Percentiles rank a stretch among this genome's conserved stretches.
Evolutionary conservation across 805 yeast species (phyloP).

Genomic region (Candida suzukii): DNA sequence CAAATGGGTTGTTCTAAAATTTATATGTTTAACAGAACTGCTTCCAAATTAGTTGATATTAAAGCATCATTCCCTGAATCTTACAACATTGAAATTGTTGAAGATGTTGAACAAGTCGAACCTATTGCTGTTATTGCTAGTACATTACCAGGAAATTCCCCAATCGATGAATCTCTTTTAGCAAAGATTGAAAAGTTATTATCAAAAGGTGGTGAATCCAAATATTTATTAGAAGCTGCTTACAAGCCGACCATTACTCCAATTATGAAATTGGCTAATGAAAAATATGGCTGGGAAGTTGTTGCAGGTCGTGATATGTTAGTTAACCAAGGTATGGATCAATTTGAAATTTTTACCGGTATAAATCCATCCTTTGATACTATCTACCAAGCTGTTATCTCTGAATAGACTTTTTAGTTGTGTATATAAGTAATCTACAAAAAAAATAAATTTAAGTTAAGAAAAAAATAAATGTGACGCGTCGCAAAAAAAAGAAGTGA

Average conservation of each 20-base stretch:
- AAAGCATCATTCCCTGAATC: slow-evolving; percentile 49
- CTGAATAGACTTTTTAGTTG: slow-evolving; percentile 3
- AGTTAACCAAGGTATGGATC: slow-evolving; percentile 88
- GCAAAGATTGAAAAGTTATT: slow-evolving; percentile 42
- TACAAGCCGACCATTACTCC: slow-evolving; percentile 88
- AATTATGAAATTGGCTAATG: slow-evolving; percentile 69
- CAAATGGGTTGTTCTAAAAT: slow-evolving; percentile 71
- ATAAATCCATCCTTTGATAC: slow-evolving; percentile 54
- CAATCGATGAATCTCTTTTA: slow-evolving; percentile 48
- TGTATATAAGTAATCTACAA: too few relatives aligned
- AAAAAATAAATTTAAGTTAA: too few relatives aligned
- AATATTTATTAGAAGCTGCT: slow-evolving; percentile 81
- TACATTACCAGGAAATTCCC: slow-evolving; percentile 79
- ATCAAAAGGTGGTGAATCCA: slow-evolving; percentile 36
- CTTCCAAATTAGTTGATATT: slow-evolving; percentile 53
- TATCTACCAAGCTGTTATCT: slow-evolving; percentile 52
- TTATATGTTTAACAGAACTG: slow-evolving; percentile 76
- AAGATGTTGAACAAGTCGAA: slow-evolving; percentile 36
- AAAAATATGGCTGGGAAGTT: slow-evolving; percentile 64
- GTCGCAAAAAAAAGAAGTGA: too few relatives aligned
- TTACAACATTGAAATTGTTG: slow-evolving; percentile 54
- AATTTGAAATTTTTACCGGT: slow-evolving; percentile 74
- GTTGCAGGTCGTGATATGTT: slow-evolving; percentile 89
- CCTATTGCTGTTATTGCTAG: slow-evolving; percentile 59
- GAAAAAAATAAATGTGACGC: too few relatives aligned